These are phyloP conservation scores for Brettanomyces bruxellensis DNA, from an alignment of 805 yeast genomes.

Conservation along the genomic window DNA sequence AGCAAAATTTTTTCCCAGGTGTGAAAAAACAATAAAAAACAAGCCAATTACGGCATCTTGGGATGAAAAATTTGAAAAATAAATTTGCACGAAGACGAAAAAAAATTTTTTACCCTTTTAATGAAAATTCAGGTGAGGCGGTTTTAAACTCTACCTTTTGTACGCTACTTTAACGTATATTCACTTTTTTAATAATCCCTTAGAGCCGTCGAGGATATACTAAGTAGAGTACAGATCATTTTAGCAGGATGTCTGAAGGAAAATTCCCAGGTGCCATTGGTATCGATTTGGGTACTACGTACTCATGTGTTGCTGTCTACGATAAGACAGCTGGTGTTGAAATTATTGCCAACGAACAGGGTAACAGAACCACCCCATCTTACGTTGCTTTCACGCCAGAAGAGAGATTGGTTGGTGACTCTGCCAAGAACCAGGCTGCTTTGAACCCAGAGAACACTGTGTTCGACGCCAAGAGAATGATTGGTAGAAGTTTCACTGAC, in stretches of 20 bases:
- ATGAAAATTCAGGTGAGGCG: too few species aligned
- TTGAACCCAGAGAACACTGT: constrained; percentile 70
- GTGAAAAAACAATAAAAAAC: too few species aligned
- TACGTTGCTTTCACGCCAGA: constrained; percentile 73
- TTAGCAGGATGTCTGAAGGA: constrained; percentile 79
- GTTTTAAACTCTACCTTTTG: too few species aligned
- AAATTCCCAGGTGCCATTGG: constrained; percentile 99
- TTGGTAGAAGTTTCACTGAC: constrained; percentile 71
- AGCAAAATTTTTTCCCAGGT: too few species aligned
- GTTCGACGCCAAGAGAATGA: constrained; percentile 77
- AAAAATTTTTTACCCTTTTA: too few species aligned
- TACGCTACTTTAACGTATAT: too few species aligned
- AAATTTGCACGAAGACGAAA: too few species aligned
- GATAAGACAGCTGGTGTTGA: constrained; percentile 57
- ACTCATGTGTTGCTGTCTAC: constrained; percentile 73
- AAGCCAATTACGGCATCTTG: too few species aligned
- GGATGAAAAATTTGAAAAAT: too few species aligned
- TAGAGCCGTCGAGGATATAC: too few species aligned
- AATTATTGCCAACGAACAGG: constrained; percentile 76
- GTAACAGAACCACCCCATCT: constrained; percentile 80
- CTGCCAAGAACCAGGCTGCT: constrained; percentile 80
- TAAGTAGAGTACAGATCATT: too few species aligned
- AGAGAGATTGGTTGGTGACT: constrained; percentile 76
- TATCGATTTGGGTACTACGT: constrained; percentile 93
- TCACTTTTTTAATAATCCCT: too few species aligned